Conservation (phyloP, 306 rosid species). For the Fagus crenata region DNA sequence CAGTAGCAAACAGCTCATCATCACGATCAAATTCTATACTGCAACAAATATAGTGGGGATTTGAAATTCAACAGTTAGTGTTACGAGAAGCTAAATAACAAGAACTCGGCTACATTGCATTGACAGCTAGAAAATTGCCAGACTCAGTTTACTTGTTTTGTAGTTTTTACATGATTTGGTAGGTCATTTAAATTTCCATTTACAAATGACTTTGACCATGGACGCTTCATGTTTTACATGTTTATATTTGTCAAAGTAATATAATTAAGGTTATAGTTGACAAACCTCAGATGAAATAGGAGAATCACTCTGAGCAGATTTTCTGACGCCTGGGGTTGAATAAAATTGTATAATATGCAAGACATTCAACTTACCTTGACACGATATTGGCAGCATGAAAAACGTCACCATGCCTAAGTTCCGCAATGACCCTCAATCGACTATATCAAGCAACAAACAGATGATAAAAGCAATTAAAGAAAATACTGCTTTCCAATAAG, state of each 20-base stretch:
- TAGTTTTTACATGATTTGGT: background rate
- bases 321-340: background rate
- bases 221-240: background rate
- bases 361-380: slow-evolving; percentile 64
- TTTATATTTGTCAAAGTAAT: background rate
- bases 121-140: background rate
- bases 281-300: background rate
- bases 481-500: background rate
- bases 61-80: background rate
- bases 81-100: background rate
- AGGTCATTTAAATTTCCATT: background rate
- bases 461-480: background rate
- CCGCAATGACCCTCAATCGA: slow-evolving; percentile 90
- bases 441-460: slow-evolving; percentile 48
- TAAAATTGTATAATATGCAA: background rate
- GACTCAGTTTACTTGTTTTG: background rate
- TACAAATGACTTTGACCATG: background rate
- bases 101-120: background rate
- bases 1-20: slow-evolving; percentile 91
- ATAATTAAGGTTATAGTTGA: background rate
- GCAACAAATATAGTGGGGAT: slow-evolving; percentile 18
- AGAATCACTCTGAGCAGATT: background rate
- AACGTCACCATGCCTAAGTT: slow-evolving; percentile 81
- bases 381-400: slow-evolving; percentile 93
- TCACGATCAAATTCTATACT: slow-evolving; percentile 97